A percentile compares a stretch with the other conserved stretches of the same genome.
Evolutionary conservation across 352 stramenopile species (phyloP).

Genomic region (Phytophthora pinifolia): DNA sequence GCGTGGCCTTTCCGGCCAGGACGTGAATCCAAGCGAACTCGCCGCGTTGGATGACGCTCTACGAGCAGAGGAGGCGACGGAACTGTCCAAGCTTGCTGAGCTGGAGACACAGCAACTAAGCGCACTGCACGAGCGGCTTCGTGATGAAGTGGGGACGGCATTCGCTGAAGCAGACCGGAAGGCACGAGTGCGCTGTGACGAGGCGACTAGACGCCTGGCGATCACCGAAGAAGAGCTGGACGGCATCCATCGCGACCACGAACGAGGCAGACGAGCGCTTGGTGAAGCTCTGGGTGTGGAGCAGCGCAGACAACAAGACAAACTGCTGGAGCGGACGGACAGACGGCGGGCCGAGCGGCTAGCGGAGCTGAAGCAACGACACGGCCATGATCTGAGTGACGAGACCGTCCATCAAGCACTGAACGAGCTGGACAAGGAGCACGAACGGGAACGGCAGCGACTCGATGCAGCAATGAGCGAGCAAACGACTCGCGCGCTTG

Average conservation of each 20-base stretch:
- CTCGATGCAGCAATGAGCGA: slow-evolving; percentile 25
- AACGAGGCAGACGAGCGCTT: slow-evolving; percentile 22
- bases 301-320: slow-evolving; percentile 37
- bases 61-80: slow-evolving; percentile 4
- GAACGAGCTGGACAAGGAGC: slow-evolving; percentile 18
- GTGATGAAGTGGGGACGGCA: slow-evolving; percentile 10
- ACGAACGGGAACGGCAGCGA: slow-evolving; percentile 20
- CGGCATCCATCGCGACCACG: slow-evolving; percentile 26
- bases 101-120: slow-evolving; percentile 9
- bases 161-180: slow-evolving; percentile 21
- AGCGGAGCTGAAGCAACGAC: slow-evolving; percentile 14
- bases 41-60: slow-evolving; percentile 13
- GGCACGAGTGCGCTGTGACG: slow-evolving; percentile 18
- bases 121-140: slow-evolving; percentile 14
- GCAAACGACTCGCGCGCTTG: slow-evolving; percentile 24
- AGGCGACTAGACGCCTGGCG: slow-evolving; percentile 9
- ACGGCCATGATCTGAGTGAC: slow-evolving; percentile 7
- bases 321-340: slow-evolving; percentile 31
- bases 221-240: slow-evolving; percentile 17
- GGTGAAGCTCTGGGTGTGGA: slow-evolving; percentile 26
- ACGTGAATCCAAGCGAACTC: background rate
- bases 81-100: slow-evolving; percentile 12
- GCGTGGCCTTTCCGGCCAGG: slow-evolving; percentile 2
- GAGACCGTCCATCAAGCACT: slow-evolving; percentile 8
- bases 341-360: slow-evolving; percentile 19